phyloP scores from a whole-genome alignment of 2,329 filamentous ascomycete genomes.

The Alternaria gansuensis region DNA sequence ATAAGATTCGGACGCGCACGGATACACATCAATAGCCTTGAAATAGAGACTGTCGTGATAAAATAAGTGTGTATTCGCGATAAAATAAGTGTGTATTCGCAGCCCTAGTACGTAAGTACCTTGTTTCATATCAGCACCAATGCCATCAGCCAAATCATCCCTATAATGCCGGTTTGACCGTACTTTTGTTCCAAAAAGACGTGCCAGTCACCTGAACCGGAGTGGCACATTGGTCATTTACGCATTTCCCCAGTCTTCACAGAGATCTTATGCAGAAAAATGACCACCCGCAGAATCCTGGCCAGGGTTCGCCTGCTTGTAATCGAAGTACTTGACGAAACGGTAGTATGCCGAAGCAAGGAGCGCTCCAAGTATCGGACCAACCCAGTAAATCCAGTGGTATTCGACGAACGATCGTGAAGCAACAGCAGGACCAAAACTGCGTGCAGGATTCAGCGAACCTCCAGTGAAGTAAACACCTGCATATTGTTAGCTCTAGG shows the following conservation, averaged over 20 bases:
- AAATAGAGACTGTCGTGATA: too few relatives aligned
- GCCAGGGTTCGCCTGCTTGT: slow-evolving; percentile 41
- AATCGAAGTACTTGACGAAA: slow-evolving; percentile 53
- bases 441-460: slow-evolving; percentile 56
- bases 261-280: not conserved
- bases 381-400: slow-evolving; percentile 57
- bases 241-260: not conserved
- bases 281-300: slow-evolving; percentile 32
- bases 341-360: slow-evolving; percentile 59
- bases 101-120: too few relatives aligned
- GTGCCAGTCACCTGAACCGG: not conserved
- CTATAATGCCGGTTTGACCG: not conserved
- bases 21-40: too few relatives aligned
- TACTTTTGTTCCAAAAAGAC: not conserved
- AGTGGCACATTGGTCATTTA: not conserved
- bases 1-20: too few relatives aligned
- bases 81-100: too few relatives aligned
- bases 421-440: slow-evolving; percentile 55
- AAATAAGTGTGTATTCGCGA: too few relatives aligned
- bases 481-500: slow-evolving; percentile 6
- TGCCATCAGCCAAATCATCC: not conserved
- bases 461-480: slow-evolving; percentile 55
- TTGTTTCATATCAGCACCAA: too few relatives aligned
- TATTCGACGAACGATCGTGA: slow-evolving; percentile 43
- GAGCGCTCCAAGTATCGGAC: slow-evolving; percentile 52